Evolutionary conservation across 768 basidiomycete species (phyloP).

Genomic region (Kwoniella sp.): DNA sequence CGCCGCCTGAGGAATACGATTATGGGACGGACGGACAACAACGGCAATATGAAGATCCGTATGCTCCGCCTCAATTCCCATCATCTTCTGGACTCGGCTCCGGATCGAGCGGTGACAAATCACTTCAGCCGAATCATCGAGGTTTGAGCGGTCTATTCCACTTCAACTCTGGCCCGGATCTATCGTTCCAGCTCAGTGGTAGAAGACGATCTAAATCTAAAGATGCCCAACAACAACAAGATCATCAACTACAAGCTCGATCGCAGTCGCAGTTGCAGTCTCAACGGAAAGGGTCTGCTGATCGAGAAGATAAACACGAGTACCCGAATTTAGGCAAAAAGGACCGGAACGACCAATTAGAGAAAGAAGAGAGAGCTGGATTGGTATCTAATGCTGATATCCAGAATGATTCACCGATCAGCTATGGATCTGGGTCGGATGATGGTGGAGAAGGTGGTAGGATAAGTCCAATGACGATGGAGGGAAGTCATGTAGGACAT

Average conservation of each 20-base stretch:
- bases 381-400: conserved; percentile 18
- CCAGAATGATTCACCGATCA: neutral
- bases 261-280: neutral
- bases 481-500: neutral
- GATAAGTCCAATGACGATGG: neutral
- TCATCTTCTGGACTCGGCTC: neutral
- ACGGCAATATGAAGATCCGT: conserved; percentile 4
- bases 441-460: neutral
- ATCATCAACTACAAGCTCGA: neutral
- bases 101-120: neutral
- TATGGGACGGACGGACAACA: neutral
- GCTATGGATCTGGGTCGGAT: neutral
- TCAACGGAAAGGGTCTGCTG: conserved; percentile 6
- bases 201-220: conserved; percentile 23
- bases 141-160: conserved; percentile 23
- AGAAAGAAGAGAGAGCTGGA: conserved; percentile 23
- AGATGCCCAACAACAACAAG: conserved; percentile 3
- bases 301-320: conserved; percentile 17
- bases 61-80: conserved; percentile 1
- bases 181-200: conserved; percentile 11
- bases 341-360: conserved; percentile 11
- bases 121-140: neutral
- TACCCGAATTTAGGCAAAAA: conserved; percentile 31
- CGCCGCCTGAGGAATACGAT: neutral
- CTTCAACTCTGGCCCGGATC: conserved; percentile 24